Evolutionary conservation across 2,329 filamentous ascomycete species (phyloP).

Genomic region (Aspergillus udagawae): DNA sequence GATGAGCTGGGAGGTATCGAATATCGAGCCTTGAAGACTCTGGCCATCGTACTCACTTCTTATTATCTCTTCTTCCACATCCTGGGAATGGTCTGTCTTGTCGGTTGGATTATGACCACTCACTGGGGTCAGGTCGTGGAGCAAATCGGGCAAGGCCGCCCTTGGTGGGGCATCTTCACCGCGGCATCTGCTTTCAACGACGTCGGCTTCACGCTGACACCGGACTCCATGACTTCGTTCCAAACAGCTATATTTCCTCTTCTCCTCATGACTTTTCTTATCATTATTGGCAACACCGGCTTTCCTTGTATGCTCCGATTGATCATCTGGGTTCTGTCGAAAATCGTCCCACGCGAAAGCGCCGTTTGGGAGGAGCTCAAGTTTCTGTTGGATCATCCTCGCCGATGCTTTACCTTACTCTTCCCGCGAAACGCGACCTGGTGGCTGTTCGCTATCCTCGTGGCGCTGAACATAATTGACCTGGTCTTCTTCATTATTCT

Average conservation of each 20-base stretch:
- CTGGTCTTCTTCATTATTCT: slow-evolving; percentile 88
- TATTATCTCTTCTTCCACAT: slow-evolving; percentile 85
- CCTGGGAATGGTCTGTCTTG: slow-evolving; percentile 66
- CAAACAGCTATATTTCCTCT: slow-evolving; percentile 71
- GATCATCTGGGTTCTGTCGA: slow-evolving; percentile 78
- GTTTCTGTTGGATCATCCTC: slow-evolving; percentile 89
- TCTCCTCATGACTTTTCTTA: slow-evolving; percentile 75
- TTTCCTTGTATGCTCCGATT: slow-evolving; percentile 94
- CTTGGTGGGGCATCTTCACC: slow-evolving; percentile 93
- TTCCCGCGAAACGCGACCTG: slow-evolving; percentile 89
- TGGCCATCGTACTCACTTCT: slow-evolving; percentile 69
- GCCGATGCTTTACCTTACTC: slow-evolving; percentile 90
- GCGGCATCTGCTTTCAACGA: slow-evolving; percentile 88
- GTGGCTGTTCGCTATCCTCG: slow-evolving; percentile 88
- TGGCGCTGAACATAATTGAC: slow-evolving; percentile 78
- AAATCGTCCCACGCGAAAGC: slow-evolving; percentile 60
- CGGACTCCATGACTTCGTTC: slow-evolving; percentile 92
- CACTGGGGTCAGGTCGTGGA: slow-evolving; percentile 65
- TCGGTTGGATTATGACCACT: slow-evolving; percentile 72
- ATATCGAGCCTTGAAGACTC: slow-evolving; percentile 83
- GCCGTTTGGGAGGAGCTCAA: slow-evolving; percentile 83
- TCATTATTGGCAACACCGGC: slow-evolving; percentile 91
- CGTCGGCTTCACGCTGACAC: slow-evolving; percentile 86
- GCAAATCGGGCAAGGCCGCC: slow-evolving; percentile 56
- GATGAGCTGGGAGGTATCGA: slow-evolving; percentile 96